Evolutionary conservation across 345 rosid genomes (phyloP).

Genomic region (Melaleuca alternifolia): DNA sequence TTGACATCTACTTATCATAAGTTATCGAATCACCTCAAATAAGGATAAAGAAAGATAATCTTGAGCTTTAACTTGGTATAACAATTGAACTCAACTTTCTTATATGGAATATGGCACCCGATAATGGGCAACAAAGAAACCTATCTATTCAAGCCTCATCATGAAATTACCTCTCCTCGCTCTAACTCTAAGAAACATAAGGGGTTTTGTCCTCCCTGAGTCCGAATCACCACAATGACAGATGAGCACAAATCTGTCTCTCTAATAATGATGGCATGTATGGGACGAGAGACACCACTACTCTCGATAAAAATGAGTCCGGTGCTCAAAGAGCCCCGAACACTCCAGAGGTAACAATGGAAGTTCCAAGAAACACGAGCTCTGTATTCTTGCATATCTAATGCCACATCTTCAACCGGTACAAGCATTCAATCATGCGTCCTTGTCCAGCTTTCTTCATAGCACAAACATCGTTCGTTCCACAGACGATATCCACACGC

Average conservation of each 20-base stretch:
- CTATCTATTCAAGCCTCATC: accelerated
- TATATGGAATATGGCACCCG: too few species aligned
- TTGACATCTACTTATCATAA: neutral
- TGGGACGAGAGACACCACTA: too few species aligned
- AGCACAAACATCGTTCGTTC: too few species aligned
- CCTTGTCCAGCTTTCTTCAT: too few species aligned
- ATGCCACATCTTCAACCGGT: neutral
- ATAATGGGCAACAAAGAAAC: neutral
- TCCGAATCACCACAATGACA: neutral
- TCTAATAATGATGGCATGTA: too few species aligned
- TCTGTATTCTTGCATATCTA: neutral
- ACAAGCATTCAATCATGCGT: neutral
- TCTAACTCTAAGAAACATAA: neutral
- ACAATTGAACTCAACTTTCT: neutral
- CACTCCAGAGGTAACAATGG: neutral
- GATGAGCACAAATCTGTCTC: neutral
- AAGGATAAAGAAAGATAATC: neutral
- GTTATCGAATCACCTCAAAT: neutral
- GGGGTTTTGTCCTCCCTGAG: too few species aligned
- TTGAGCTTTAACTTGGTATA: neutral
- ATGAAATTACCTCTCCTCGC: neutral
- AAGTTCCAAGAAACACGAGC: neutral
- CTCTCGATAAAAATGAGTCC: neutral
- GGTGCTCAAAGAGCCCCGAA: neutral
- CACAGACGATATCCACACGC: too few species aligned